phyloP scores from a whole-genome alignment of 192 early-diverging fungal genomes.

The Entomortierella beljakovae region DNA sequence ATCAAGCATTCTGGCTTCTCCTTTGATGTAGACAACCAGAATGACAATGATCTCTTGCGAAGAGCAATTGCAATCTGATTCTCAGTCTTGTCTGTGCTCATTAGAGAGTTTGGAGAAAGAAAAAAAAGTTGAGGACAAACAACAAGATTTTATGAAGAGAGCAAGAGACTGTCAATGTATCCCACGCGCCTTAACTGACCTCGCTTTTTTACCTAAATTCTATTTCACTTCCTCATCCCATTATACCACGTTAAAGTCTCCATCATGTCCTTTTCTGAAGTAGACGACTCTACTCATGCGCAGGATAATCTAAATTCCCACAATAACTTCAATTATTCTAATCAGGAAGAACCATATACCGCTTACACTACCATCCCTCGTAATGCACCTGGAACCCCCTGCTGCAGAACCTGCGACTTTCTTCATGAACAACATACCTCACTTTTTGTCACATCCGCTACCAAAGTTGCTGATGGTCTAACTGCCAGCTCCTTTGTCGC shows the following conservation, averaged over 20 bases:
- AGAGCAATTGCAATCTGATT: constrained; percentile 36
- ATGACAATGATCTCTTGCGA: constrained; percentile 56
- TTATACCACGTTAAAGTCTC: background rate
- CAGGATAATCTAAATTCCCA: constrained; percentile 8
- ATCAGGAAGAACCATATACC: constrained; percentile 27
- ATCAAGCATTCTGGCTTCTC: constrained; percentile 31
- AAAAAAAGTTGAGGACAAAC: too few relatives aligned
- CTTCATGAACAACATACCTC: constrained; percentile 50
- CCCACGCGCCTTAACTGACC: too few relatives aligned
- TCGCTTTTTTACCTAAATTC: background rate
- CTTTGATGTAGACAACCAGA: constrained; percentile 60
- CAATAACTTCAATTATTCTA: constrained; percentile 12
- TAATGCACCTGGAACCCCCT: constrained; percentile 42
- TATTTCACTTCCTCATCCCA: background rate
- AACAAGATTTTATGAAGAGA: too few relatives aligned
- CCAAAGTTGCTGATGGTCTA: constrained; percentile 62
- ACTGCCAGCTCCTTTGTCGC: constrained; percentile 62
- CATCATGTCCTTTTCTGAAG: constrained; percentile 42
- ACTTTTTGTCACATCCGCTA: constrained; percentile 60
- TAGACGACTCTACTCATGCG: constrained; percentile 9
- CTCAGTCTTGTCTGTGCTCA: constrained; percentile 15
- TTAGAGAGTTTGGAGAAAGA: background rate
- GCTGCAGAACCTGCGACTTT: constrained; percentile 52
- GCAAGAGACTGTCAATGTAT: too few relatives aligned
- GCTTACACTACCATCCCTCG: constrained; percentile 52